These are phyloP conservation scores for Teratosphaeria viscida DNA, from an alignment of 2,329 filamentous ascomycete genomes.

Conservation along the genomic window DNA sequence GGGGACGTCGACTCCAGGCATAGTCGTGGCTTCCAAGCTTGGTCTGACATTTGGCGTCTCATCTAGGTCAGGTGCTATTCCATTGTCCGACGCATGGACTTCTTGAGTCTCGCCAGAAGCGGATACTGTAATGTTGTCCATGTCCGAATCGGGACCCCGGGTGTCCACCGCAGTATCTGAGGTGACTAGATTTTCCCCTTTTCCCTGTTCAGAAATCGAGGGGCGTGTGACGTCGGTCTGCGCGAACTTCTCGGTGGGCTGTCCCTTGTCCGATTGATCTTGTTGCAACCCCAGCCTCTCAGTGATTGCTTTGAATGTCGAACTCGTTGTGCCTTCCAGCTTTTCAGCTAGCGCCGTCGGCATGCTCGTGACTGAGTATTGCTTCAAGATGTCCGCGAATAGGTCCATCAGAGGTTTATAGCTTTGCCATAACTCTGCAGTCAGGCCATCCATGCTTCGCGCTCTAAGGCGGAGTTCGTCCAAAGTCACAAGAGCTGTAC, in stretches of 20 bases:
- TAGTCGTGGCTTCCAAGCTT: neutral
- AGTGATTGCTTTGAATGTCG: neutral
- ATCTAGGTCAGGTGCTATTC: neutral
- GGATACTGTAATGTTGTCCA: neutral
- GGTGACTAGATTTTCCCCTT: neutral
- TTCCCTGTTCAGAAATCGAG: neutral
- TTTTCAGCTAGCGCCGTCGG: neutral
- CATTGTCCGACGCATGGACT: neutral
- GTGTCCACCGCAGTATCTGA: neutral
- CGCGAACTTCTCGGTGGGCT: neutral
- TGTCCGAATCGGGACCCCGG: neutral
- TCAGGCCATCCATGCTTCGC: neutral
- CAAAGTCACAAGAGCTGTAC: neutral
- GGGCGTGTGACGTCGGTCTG: neutral
- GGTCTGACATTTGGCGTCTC: neutral
- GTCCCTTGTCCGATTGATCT: neutral
- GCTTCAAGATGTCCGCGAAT: neutral
- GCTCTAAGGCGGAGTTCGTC: neutral
- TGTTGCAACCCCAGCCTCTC: neutral
- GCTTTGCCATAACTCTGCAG: neutral
- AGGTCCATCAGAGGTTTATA: neutral
- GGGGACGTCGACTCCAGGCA: neutral
- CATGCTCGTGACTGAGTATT: neutral
- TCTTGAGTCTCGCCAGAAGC: neutral
- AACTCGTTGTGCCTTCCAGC: neutral